Evolutionary conservation across 2,329 filamentous ascomycete species (phyloP).

Genomic region (Alternaria rosae): DNA sequence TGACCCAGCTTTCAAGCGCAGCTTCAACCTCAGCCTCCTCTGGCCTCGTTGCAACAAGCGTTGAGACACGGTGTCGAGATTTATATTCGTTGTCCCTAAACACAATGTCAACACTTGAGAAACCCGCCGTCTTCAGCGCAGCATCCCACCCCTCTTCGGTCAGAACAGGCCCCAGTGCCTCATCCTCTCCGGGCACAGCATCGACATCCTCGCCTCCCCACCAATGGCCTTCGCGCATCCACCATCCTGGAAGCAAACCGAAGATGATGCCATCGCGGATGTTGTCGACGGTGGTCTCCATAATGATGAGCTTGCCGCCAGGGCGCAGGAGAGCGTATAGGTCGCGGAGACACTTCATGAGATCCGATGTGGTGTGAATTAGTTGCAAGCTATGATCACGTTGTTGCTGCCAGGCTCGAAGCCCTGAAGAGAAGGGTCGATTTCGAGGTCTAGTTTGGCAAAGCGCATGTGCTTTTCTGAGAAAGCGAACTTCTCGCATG

Average conservation of each 20-base stretch:
- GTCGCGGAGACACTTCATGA: conserved; percentile 5
- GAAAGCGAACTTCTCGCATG: conserved; percentile 9
- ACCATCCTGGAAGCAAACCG: conserved; percentile 15
- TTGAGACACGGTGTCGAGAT: conserved; percentile 3
- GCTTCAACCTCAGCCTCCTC: conserved; percentile 15
- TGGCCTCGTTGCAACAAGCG: conserved; percentile 5
- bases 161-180: conserved; percentile 5
- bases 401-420: conserved; percentile 22
- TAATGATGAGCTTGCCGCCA: conserved; percentile 19
- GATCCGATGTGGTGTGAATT: conserved; percentile 20
- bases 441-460: conserved; percentile 14
- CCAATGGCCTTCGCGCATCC: conserved; percentile 16
- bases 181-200: conserved; percentile 6
- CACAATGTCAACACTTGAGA: conserved; percentile 13
- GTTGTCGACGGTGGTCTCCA: conserved; percentile 6
- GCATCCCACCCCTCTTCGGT: conserved; percentile 31
- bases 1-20: conserved; percentile 3
- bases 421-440: conserved; percentile 12
- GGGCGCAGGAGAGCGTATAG: conserved; percentile 10
- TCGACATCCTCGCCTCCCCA: conserved; percentile 13
- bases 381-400: conserved; percentile 21
- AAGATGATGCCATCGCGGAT: conserved; percentile 13
- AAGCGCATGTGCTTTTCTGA: conserved; percentile 14
- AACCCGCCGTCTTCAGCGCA: conserved; percentile 9
- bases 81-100: conserved; percentile 13